Conservation (phyloP, 768 basidiomycete species). For the Leccinum variicolor region DNA sequence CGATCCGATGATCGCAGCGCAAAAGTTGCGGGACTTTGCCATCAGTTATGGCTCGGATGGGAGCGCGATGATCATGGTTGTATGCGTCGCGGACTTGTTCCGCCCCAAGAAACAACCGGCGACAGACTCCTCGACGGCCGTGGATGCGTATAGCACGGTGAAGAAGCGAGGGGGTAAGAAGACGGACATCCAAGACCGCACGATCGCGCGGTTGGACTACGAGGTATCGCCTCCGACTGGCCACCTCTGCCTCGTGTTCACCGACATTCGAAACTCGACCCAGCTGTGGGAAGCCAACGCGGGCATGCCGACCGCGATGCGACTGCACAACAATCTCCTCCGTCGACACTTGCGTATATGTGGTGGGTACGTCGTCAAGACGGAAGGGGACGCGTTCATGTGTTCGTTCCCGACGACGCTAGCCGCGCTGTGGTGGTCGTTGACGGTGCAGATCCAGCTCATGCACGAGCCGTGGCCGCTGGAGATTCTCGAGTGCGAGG, state of each 20-base stretch:
- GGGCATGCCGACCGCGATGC: slow-evolving; percentile 93
- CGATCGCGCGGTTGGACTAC: slow-evolving; percentile 59
- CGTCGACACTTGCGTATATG: slow-evolving; percentile 83
- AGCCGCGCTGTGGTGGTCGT: slow-evolving; percentile 85
- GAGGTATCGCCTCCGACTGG: slow-evolving; percentile 86
- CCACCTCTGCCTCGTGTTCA: slow-evolving; percentile 91
- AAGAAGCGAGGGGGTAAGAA: slow-evolving; percentile 40
- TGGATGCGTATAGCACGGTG: slow-evolving; percentile 28
- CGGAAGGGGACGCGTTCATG: slow-evolving; percentile 99
- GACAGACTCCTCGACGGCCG: slow-evolving; percentile 34
- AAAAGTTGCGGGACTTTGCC: slow-evolving; percentile 94
- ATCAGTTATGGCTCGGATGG: slow-evolving; percentile 95
- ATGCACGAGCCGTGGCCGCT: slow-evolving; percentile 85
- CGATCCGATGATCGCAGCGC: slow-evolving; percentile 88
- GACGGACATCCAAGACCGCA: slow-evolving; percentile 51
- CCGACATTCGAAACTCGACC: slow-evolving; percentile 96
- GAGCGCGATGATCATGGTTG: slow-evolving; percentile 97
- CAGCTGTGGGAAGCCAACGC: slow-evolving; percentile 94
- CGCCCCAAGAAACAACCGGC: slow-evolving; percentile 44
- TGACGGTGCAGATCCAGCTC: slow-evolving; percentile 81
- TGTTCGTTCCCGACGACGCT: slow-evolving; percentile 91
- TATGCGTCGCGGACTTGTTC: slow-evolving; percentile 79
- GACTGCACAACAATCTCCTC: slow-evolving; percentile 82
- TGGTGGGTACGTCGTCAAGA: slow-evolving; percentile 98
- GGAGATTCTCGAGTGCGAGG: slow-evolving; percentile 90